A percentile compares a stretch with the other conserved stretches of the same genome.
phyloP scores from a whole-genome alignment of 2,329 filamentous ascomycete genomes.

The Neopestalotiopsis rosae region DNA sequence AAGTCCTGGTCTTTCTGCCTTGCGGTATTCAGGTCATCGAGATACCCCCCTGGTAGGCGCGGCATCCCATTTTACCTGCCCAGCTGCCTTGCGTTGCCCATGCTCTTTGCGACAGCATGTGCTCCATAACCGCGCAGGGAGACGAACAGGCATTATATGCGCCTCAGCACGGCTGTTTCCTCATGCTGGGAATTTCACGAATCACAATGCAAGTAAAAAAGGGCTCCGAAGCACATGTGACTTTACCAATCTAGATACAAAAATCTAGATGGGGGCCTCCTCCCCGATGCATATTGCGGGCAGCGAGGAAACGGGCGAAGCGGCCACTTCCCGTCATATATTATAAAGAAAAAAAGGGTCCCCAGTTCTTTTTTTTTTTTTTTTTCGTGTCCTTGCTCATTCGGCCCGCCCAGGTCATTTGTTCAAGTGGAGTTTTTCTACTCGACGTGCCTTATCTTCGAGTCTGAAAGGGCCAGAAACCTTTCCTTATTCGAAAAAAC shows the following conservation, averaged over 20 bases:
- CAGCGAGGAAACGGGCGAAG: background rate
- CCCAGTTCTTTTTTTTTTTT: background rate
- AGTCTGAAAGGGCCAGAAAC: background rate
- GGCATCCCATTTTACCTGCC: background rate
- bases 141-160: background rate
- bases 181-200: background rate
- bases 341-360: background rate
- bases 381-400: background rate
- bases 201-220: background rate
- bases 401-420: background rate
- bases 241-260: background rate
- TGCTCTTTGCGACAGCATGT: background rate
- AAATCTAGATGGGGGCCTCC: background rate
- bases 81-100: background rate
- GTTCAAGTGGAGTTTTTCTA: background rate
- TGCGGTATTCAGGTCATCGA: background rate
- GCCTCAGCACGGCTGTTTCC: background rate
- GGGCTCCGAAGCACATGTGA: background rate
- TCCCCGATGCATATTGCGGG: background rate
- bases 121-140: background rate
- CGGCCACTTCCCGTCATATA: background rate
- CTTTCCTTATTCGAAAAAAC: background rate
- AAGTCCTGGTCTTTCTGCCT: background rate
- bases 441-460: background rate
- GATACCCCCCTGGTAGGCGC: background rate